A percentile compares a stretch with the other conserved stretches of the same genome.
Evolutionary conservation across 2,329 filamentous ascomycete species (phyloP).

Genomic region (Colletotrichum scovillei): DNA sequence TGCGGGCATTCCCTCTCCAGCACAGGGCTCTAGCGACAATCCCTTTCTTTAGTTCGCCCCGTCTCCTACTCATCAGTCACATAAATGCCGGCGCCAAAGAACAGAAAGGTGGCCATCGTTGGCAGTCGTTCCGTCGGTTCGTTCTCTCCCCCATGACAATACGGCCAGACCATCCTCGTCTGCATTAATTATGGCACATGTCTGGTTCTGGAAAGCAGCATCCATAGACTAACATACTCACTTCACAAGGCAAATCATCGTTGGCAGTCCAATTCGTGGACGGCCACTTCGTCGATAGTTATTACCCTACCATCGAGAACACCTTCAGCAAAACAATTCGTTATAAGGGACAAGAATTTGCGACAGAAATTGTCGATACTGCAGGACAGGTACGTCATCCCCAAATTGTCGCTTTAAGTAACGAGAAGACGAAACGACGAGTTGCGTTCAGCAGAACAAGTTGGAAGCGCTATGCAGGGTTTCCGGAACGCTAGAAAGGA

Average conservation of each 20-base stretch:
- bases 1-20: background rate
- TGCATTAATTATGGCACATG: background rate
- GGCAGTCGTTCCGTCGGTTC: conserved; percentile 87
- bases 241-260: conserved; percentile 86
- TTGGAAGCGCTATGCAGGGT: background rate
- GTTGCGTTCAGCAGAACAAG: background rate
- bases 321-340: conserved; percentile 97
- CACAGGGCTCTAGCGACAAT: background rate
- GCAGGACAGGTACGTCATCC: conserved; percentile 80
- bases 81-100: conserved; percentile 79
- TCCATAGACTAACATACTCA: background rate
- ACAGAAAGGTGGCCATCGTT: conserved; percentile 95
- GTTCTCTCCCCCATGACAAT: conserved; percentile 38
- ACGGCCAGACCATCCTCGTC: background rate
- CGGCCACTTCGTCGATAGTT: conserved; percentile 97
- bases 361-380: conserved; percentile 97
- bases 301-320: conserved; percentile 99
- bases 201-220: background rate
- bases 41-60: background rate
- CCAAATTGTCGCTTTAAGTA: too few species aligned
- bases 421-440: background rate
- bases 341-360: conserved; percentile 91
- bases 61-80: background rate
- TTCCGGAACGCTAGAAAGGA: background rate
- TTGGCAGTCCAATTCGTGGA: conserved; percentile 97